A percentile compares a stretch with the other conserved stretches of the same genome.
Evolutionary conservation across 768 basidiomycete species (phyloP).

Genomic region (Kwoniella pini): DNA sequence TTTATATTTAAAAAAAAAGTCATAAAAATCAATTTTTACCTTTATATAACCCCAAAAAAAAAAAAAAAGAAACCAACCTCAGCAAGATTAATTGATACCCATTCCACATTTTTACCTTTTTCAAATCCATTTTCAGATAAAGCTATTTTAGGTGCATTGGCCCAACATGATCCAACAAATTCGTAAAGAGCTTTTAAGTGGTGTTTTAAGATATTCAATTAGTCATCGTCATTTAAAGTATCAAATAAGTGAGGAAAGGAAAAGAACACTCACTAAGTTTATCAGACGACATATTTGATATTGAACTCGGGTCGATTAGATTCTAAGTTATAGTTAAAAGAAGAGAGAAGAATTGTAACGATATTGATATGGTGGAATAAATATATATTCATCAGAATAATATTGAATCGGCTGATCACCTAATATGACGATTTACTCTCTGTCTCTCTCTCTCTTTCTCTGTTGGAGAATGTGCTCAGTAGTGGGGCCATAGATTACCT

Average conservation of each 20-base stretch:
- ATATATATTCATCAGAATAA: not conserved
- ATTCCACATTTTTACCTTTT: slow-evolving; percentile 37
- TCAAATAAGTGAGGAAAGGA: too few species aligned
- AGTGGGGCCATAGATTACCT: too few species aligned
- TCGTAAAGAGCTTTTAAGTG: slow-evolving; percentile 40
- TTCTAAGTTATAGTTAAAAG: not conserved
- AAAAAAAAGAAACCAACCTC: slow-evolving; percentile 45
- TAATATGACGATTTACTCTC: not conserved
- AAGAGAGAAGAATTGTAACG: not conserved
- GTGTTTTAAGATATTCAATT: too few species aligned
- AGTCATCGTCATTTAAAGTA: too few species aligned
- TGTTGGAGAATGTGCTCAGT: too few species aligned
- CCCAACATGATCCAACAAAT: slow-evolving; percentile 46
- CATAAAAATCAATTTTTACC: too few species aligned
- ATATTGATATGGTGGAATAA: too few species aligned
- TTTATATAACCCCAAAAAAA: too few species aligned
- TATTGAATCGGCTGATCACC: not conserved
- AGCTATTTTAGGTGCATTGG: slow-evolving; percentile 47
- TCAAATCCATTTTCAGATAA: slow-evolving; percentile 35
- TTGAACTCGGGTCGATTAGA: too few species aligned
- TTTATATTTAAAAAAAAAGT: too few species aligned
- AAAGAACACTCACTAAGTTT: slow-evolving; percentile 16
- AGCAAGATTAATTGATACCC: slow-evolving; percentile 37
- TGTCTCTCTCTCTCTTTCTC: too few species aligned
- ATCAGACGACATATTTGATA: slow-evolving; percentile 14